Conservation (phyloP, 2,329 filamentous ascomycete genomes). For the Neurospora sp. region DNA sequence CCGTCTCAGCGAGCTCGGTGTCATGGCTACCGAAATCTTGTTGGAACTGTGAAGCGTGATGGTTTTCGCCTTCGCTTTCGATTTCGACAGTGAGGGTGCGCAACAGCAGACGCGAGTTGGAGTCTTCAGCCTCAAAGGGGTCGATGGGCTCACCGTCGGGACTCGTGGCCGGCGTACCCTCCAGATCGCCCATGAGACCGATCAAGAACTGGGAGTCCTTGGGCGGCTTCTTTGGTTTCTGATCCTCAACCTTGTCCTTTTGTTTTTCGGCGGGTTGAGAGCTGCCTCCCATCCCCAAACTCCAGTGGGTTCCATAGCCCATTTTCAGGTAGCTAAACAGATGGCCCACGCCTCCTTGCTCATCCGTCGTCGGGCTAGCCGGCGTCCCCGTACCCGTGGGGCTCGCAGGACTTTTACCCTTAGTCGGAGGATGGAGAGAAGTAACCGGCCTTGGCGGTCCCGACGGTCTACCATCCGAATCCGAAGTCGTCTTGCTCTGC, state of each 20-base stretch:
- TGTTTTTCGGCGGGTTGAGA: slow-evolving; percentile 11
- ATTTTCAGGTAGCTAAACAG: slow-evolving; percentile 56
- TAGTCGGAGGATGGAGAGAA: background rate
- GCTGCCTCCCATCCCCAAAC: slow-evolving; percentile 25
- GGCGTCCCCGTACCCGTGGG: background rate
- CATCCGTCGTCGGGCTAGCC: slow-evolving; percentile 7
- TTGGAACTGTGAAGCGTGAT: slow-evolving; percentile 34
- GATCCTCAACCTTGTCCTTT: slow-evolving; percentile 8
- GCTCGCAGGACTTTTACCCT: background rate
- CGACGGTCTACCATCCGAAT: background rate
- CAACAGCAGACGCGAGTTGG: slow-evolving; percentile 47
- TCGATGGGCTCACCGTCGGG: slow-evolving; percentile 23
- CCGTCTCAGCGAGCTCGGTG: slow-evolving; percentile 15
- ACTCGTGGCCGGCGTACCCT: slow-evolving; percentile 28
- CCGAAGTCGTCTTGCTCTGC: background rate
- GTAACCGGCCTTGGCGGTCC: background rate
- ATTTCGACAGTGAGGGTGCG: slow-evolving; percentile 60
- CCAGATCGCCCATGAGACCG: slow-evolving; percentile 56
- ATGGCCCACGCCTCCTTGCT: slow-evolving; percentile 36
- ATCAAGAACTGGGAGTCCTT: slow-evolving; percentile 48
- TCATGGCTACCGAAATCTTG: slow-evolving; percentile 34
- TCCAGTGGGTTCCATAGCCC: slow-evolving; percentile 59
- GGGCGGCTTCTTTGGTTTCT: slow-evolving; percentile 7
- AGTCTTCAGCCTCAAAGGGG: slow-evolving; percentile 22
- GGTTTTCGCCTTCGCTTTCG: slow-evolving; percentile 29